Base-by-base conservation (phyloP, 2,329 filamentous ascomycete species). In the Paecilomyces sp. region DNA sequence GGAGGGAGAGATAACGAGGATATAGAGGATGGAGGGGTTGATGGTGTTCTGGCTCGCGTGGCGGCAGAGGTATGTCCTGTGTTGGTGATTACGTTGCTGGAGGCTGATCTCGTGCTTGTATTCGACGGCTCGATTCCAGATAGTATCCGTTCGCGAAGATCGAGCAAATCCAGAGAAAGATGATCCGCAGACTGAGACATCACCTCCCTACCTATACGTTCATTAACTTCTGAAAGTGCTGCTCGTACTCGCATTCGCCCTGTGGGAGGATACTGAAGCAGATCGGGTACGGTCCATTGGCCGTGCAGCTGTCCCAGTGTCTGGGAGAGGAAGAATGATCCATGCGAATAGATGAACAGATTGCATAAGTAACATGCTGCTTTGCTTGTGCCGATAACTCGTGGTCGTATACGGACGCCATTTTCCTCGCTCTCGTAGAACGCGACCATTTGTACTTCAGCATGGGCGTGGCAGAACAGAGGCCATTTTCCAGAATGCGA, bases 281-380 rank as follows among this genome's bases (percentile, higher is more conserved):
- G 18, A 54, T 69, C 60, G 1, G 66, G 65, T 1, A 69, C 22
- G 6, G 59, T 67, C 66, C 65, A 68, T 51, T 31, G 58, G 12
- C 57, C 25, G 47, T 67, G 67, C 4, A 68, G 57, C 15, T 56
- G 54, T 18, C 62, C 59, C 50, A 66, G 64, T 2, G 66, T 63
- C 15, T 58, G 51, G 22, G 63, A 60, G 1, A 66, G 58, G 34
- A 50, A 59, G 57, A 58, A 66, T 15, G 50, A 22, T 9, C 57
- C 58, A 41, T 67, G 61, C 2, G 24, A 47, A n/a, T 47, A 34
- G 33, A 64, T 57, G 51, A 67, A 66, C 25, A 62, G 51, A 58
- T 64, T 57, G 57, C 66, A 68, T 7, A 67, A 58, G 53, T 65
- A 67, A 53, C 65, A 68, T 11, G 65, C 60, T 1, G 62, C 57